Conservation (phyloP, 768 basidiomycete species). For the Mycena albidolilacea region DNA sequence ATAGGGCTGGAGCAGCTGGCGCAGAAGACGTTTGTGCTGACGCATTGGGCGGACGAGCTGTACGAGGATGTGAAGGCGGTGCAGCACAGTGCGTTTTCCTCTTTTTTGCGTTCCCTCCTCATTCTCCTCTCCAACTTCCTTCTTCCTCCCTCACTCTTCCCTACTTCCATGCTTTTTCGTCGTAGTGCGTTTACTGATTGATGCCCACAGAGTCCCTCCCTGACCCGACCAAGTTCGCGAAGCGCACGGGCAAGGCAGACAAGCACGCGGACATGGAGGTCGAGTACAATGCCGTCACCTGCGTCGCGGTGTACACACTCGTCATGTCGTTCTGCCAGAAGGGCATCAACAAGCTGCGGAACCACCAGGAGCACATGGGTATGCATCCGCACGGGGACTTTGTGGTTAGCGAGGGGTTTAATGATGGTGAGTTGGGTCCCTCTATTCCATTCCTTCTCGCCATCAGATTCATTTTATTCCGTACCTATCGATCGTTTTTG, state of each 20-base stretch:
- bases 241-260: constrained; percentile 80
- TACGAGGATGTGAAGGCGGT: constrained; percentile 89
- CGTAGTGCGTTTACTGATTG: constrained; percentile 17
- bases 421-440: constrained; percentile 67
- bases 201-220: constrained; percentile 77
- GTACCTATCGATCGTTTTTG: constrained; percentile 24
- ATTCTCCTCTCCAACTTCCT: neutral
- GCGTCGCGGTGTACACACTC: constrained; percentile 91
- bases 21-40: constrained; percentile 95
- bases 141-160: neutral
- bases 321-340: constrained; percentile 94
- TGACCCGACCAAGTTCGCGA: constrained; percentile 82
- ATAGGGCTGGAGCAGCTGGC: constrained; percentile 88
- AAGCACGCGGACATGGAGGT: constrained; percentile 84
- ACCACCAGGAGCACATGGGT: constrained; percentile 86
- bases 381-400: constrained; percentile 86
- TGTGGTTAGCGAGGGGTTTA: constrained; percentile 83
- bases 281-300: constrained; percentile 87
- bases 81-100: constrained; percentile 77
- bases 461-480: neutral
- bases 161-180: neutral
- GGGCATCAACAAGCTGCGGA: constrained; percentile 88
- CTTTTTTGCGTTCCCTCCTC: neutral
- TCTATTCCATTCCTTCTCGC: constrained; percentile 21
- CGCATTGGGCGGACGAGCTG: constrained; percentile 96